Evolutionary conservation across 805 yeast genomes (phyloP), one percentile per base, ranked within the genome.

Genomic region (Barnettozyma salicaria): DNA sequence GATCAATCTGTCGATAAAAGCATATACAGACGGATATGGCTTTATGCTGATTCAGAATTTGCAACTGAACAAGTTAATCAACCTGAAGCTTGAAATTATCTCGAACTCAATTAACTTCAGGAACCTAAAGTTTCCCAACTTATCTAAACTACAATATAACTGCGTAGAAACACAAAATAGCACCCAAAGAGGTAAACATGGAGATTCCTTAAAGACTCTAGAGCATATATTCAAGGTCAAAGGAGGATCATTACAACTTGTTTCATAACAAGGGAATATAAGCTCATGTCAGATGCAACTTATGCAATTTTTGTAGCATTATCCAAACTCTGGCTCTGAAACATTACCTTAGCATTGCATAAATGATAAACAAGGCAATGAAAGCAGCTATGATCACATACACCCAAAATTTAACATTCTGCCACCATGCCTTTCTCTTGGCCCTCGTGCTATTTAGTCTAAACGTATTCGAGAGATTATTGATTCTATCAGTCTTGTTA

Each of bases 361-460:
- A 85, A 54, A 80, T 79, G 4, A 85, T 86, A 60, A 73, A 76
- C 27, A 71, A 80, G 1, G 87, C 68, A 53, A 86, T 86, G 2
- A 73, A 78, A 64, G 73, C 42, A 67, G 68, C 36, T 51, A 58
- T 16, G 60, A 82, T 39, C 90, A 96, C 1, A 76, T 92, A 5
- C 1, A 61, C 52, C 43, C 66, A 55, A 41, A 72, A 68, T 43
- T 64, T 70, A 22, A 69, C 56, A 32, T 72, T 74, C 21, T 68
- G 60, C 65, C 77, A 63, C 80, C 83, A 74, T 65, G 76, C 63
- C 36, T 61, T 68, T 27, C 79, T 56, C 42, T 67, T 74, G 7
- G 78, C 70, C 32, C 64, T 60, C 19, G 65, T 68, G 1, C 82
- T 72, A 29, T 67, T 60, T 36, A 72, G 63, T 43, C 77, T 71